Percentiles rank a stretch among this genome's conserved stretches.
phyloP scores from a whole-genome alignment of 225 moss, liverwort and hornwort genomes.

The Lunularia cruciata region DNA sequence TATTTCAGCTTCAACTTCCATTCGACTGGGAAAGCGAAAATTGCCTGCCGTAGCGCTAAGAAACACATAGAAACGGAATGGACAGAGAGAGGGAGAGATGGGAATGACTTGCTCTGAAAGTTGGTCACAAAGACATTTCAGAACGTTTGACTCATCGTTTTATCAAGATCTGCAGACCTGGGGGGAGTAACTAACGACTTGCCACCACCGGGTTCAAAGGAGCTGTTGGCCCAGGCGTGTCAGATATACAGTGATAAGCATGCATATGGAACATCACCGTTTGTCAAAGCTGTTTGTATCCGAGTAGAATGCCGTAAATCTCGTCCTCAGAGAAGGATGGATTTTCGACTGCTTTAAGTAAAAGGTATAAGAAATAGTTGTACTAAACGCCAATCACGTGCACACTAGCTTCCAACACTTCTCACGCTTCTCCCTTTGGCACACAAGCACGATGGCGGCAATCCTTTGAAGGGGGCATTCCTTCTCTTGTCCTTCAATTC shows the following conservation, averaged over 20 bases:
- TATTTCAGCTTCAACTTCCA: no score
- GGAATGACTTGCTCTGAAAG: not conserved
- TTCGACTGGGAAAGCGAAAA: no score
- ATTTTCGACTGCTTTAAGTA: no score
- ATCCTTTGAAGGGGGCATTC: not conserved
- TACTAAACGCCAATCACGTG: conserved; percentile 5
- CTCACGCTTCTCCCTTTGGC: conserved; percentile 4
- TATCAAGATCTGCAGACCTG: conserved; percentile 1
- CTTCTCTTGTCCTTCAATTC: not conserved
- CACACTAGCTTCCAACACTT: not conserved
- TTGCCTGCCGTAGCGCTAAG: no score
- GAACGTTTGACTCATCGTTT: not conserved
- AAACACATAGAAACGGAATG: no score
- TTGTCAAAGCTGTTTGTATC: no score
- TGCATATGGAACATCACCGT: not conserved
- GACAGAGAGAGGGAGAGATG: not conserved
- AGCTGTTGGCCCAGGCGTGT: not conserved
- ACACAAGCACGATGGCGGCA: not conserved
- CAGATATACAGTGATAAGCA: conserved; percentile 1
- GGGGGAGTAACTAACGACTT: not conserved
- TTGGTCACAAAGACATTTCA: conserved; percentile 1
- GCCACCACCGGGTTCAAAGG: not conserved
- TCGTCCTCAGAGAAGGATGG: no score
- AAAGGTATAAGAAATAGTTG: no score
- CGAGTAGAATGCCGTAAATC: no score